Evolutionary conservation across 352 stramenopile species (phyloP).

Genomic region (Phytophthora capsici): DNA sequence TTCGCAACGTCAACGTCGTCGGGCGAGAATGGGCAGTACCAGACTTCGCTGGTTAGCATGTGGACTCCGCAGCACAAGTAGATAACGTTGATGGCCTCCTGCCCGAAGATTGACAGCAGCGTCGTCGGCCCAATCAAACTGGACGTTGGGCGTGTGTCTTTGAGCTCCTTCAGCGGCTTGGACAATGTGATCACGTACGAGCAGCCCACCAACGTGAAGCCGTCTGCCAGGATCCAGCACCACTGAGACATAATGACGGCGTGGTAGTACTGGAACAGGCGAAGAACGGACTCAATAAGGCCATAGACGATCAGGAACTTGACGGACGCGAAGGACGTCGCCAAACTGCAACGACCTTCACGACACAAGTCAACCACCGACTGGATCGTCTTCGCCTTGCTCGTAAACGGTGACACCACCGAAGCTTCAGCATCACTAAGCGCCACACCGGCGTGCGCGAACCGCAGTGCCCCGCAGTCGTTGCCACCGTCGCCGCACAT

Average conservation of each 20-base stretch:
- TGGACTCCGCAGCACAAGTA: constrained; percentile 43
- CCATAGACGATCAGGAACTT: constrained; percentile 93
- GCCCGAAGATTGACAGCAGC: constrained; percentile 47
- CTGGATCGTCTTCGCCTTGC: constrained; percentile 37
- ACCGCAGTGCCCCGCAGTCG: constrained; percentile 91
- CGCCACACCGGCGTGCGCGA: constrained; percentile 91
- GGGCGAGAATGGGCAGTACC: constrained; percentile 53
- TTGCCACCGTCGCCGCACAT: constrained; percentile 91
- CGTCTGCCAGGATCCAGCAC: constrained; percentile 76
- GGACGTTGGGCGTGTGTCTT: constrained; percentile 40
- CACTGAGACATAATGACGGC: constrained; percentile 73
- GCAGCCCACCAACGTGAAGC: constrained; percentile 64
- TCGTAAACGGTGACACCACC: constrained; percentile 90
- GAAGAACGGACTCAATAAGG: constrained; percentile 67
- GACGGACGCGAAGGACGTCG: constrained; percentile 84
- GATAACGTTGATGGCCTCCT: constrained; percentile 61
- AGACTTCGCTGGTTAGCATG: constrained; percentile 38
- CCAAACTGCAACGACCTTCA: constrained; percentile 87
- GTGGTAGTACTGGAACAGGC: constrained; percentile 78
- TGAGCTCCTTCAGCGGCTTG: constrained; percentile 47
- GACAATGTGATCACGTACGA: constrained; percentile 79
- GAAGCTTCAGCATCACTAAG: constrained; percentile 90
- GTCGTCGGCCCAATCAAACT: constrained; percentile 67
- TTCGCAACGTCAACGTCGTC: constrained; percentile 50
- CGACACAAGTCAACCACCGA: constrained; percentile 81